Base-by-base conservation (phyloP, 2,329 filamentous ascomycete species). In the Coniella lustricola region DNA sequence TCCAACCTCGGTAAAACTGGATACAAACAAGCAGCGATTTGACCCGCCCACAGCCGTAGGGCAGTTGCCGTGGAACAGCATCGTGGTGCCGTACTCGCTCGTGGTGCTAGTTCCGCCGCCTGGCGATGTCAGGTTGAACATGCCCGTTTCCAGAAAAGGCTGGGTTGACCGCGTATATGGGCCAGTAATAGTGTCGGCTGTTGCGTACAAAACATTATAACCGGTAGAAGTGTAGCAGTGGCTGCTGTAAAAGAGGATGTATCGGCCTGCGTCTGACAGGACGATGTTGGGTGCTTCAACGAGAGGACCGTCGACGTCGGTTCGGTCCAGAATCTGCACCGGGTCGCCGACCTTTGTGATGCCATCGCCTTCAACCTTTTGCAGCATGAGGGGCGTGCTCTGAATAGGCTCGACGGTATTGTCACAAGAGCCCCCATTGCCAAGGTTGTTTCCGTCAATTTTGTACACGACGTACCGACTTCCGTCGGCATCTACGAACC, bases 401-500 rank as follows among this genome's bases (percentile, higher is more conserved):
- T 60, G 56, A 10, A 66, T 56, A 9, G 69, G 70, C 20, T 62
- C 60, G 14, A 68, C 62, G n/a, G 60, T 67, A 52, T 74, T 77
- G 37, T 63, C 61, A 52, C 71, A 75, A 51, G 72, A 69, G 44
- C 68, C 66, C n/a, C 66, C 67, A 36, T 62, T 48, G 3, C 67
- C 67, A 32, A 75, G 62, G 49, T 68, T 69, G 62, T 84, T 85
- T 33, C 81, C 81, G 61, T 86, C 82, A 21, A 84, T 67, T 62
- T 85, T 86, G 67, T 82, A 86, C 9, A 77, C 64, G 4, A 85
- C 69, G 58, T 82, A 85, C 5, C 73, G 71, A 29, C 62, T 70
- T 25, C 75, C 76, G 37, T 73, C 70, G 10, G 61, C 59, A 57
- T 85, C 81, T 10, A 64, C 57, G 62, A 83, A 85, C 3, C 76